Conservation (phyloP, 148 eudicot genomes). For the Chenopodium berlandieri region DNA sequence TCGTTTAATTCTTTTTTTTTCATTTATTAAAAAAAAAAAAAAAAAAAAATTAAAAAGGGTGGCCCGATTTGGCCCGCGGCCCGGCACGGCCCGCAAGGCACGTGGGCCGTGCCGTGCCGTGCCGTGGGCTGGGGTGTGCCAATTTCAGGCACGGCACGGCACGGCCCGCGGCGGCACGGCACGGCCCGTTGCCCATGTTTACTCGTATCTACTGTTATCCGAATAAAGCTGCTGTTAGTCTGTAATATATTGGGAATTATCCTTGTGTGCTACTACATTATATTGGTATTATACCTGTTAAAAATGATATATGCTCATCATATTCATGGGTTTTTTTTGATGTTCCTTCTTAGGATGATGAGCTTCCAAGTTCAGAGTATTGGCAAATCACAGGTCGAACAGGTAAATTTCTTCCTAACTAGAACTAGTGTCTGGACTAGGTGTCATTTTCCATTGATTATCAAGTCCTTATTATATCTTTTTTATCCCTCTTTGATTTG, state of each 20-base stretch:
- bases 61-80: too few species aligned
- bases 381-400: conserved; percentile 55
- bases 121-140: too few species aligned
- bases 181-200: too few species aligned
- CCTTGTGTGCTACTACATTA: background rate
- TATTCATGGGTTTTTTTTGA: background rate
- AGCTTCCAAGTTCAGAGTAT: conserved; percentile 52
- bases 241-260: background rate
- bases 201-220: background rate
- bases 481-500: background rate
- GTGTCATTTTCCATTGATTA: background rate
- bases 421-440: background rate
- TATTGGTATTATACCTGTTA: background rate
- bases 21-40: too few species aligned
- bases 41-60: too few species aligned
- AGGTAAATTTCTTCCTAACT: conserved; percentile 46
- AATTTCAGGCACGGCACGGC: too few species aligned
- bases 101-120: too few species aligned
- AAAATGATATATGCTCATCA: background rate
- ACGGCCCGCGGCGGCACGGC: too few species aligned
- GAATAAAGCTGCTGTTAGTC: background rate
- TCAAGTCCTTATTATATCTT: background rate
- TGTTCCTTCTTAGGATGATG: conserved; percentile 43
- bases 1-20: too few species aligned
- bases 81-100: too few species aligned